Base-by-base conservation (phyloP, 176 grass and related monocot species). In the Carex kokanica region DNA sequence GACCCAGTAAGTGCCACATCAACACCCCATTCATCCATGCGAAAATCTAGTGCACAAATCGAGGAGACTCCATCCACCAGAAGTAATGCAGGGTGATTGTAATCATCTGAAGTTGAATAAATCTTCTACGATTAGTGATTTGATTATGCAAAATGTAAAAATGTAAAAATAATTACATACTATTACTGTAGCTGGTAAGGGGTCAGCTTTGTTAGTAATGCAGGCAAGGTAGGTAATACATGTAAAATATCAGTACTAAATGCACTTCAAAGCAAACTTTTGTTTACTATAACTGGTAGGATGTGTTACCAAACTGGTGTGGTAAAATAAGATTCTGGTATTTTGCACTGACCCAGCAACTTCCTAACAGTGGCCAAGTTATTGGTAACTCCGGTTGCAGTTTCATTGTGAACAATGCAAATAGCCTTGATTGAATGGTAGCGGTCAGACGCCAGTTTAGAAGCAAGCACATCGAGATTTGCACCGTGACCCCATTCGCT, bases 11-110 rank as follows among this genome's bases (percentile, higher is more conserved):
- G 89, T 41, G 91, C 95, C 18, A 98, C 95, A 60, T 98, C 95
- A n/a, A 98, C 84, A 16, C 96, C 96, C 96, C 93, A 95, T 84
- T 93, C 96, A 49, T 99, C 93, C 96, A 95, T 99, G 69, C 93
- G 91, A 53, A 99, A 99, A 70, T 95, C 93, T 38, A 99, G 21
- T 36, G 96, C 96, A 70, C 96, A 99, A 52, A 99, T 95, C 2
- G 93, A 99, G 24, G 96, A 99, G 59, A 99, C 96, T 54, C 96
- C 96, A 51, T 95, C 96, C 8, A 99, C 96, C 72, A 99, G 85
- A 5, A 99, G 0, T 78, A 98, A 55, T 24, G 95, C 95, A 8
- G 95, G 95, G 86, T 93, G 92, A 20, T 67, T 69, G 74, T 93
- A 86, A 36, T 71, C 21, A 86, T 98, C 95, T 89, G 87, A 73